phyloP scores from a whole-genome alignment of 192 early-diverging fungal genomes.

The Coemansia brasiliensis region DNA sequence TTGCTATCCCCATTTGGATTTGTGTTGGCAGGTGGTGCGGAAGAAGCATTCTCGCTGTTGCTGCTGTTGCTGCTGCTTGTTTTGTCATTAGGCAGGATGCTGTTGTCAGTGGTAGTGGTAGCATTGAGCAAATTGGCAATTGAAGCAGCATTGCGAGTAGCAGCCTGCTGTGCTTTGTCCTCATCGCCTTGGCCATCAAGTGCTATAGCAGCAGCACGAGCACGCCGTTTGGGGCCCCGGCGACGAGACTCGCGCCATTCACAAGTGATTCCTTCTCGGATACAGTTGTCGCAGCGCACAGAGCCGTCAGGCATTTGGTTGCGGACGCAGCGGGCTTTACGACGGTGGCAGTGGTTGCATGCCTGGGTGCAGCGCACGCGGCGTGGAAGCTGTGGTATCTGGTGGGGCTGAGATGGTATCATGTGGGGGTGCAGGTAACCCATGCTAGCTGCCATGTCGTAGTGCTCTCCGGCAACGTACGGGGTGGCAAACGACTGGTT shows the following conservation, averaged over 20 bases:
- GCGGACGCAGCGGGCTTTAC: conserved; percentile 41
- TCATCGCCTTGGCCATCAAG: not conserved
- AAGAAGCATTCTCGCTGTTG: too few relatives aligned
- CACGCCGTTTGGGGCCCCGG: conserved; percentile 26
- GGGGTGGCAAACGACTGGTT: not conserved
- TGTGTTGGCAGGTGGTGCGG: too few relatives aligned
- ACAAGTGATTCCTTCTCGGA: conserved; percentile 29
- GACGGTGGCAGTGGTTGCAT: conserved; percentile 42
- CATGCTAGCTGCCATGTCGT: not conserved
- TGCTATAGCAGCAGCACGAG: not conserved
- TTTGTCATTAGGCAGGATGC: not conserved
- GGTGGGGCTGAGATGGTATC: not conserved
- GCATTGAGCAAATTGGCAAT: conserved; percentile 32
- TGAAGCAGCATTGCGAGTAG: conserved; percentile 9
- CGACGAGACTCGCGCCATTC: conserved; percentile 34
- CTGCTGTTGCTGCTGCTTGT: too few relatives aligned
- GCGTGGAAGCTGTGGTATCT: conserved; percentile 15
- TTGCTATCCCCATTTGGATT: not conserved
- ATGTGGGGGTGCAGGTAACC: conserved; percentile 2
- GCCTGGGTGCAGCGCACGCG: conserved; percentile 34
- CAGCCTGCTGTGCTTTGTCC: not conserved
- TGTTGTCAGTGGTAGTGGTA: conserved; percentile 3
- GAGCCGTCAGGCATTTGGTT: conserved; percentile 37
- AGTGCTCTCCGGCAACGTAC: not conserved
- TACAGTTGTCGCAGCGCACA: conserved; percentile 33